These are phyloP conservation scores for Heliamphora pulchella DNA, from an alignment of 179 eudicot genomes.

Conservation along the genomic window DNA sequence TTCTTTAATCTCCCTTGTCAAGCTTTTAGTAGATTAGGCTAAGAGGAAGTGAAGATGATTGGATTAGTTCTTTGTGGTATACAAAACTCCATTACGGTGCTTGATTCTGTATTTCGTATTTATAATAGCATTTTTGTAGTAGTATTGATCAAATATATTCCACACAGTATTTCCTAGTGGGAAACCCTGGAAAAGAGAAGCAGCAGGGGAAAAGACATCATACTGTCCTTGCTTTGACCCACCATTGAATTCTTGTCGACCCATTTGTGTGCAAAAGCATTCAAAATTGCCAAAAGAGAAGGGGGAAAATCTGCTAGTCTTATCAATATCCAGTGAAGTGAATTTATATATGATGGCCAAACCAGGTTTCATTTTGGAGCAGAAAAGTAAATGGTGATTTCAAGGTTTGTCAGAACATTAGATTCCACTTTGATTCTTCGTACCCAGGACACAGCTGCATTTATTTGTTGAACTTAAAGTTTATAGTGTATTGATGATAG, in stretches of 20 bases:
- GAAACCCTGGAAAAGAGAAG: constrained; percentile 3
- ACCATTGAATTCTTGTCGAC: constrained; percentile 55
- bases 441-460: neutral
- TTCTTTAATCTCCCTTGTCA: neutral
- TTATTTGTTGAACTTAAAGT: neutral
- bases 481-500: too few species aligned
- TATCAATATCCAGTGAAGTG: constrained; percentile 11
- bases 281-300: constrained; percentile 9
- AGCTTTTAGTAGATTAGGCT: neutral
- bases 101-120: neutral
- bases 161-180: neutral
- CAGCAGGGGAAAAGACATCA: constrained; percentile 23
- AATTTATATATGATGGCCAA: constrained; percentile 12
- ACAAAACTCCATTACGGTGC: neutral
- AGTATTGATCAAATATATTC: neutral
- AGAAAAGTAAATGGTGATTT: constrained; percentile 2
- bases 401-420: constrained; percentile 12
- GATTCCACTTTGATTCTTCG: neutral
- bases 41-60: neutral
- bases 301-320: neutral
- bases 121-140: too few species aligned
- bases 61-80: neutral
- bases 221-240: constrained; percentile 49
- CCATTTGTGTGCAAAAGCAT: constrained; percentile 14
- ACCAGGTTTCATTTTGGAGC: neutral